Conservation (phyloP, 2,329 filamentous ascomycete species). For the Cytospora paraplurivora region DNA sequence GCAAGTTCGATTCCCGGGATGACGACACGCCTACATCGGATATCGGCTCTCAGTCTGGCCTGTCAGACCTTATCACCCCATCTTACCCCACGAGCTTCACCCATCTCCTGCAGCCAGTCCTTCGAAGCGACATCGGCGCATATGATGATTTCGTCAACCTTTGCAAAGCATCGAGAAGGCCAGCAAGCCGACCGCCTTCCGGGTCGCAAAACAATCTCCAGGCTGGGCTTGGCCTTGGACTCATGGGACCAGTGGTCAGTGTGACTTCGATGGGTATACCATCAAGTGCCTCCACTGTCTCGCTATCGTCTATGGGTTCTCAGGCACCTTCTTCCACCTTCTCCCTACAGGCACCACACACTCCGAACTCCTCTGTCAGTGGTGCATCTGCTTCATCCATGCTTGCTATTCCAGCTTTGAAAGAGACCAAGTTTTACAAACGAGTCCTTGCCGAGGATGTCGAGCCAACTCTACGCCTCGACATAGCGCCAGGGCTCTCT, state of each 20-base stretch:
- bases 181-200: conserved; percentile 69
- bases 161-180: conserved; percentile 65
- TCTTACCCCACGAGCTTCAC: conserved; percentile 72
- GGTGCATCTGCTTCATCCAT: conserved; percentile 43
- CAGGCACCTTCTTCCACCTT: conserved; percentile 52
- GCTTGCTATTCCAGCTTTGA: conserved; percentile 63
- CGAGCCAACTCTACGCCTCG: conserved; percentile 88
- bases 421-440: conserved; percentile 94
- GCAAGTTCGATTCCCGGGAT: conserved; percentile 65
- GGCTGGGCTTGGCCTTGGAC: conserved; percentile 61
- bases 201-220: conserved; percentile 70
- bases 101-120: conserved; percentile 79
- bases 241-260: conserved; percentile 43
- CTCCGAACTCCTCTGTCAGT: conserved; percentile 56
- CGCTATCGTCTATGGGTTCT: conserved; percentile 51
- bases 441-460: conserved; percentile 86
- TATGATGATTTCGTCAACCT: conserved; percentile 86
- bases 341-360: conserved; percentile 61
- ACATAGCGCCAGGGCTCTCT: conserved; percentile 85
- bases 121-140: conserved; percentile 77
- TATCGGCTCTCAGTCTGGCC: conserved; percentile 40
- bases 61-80: conserved; percentile 51
- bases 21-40: conserved; percentile 45
- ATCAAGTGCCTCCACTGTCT: conserved; percentile 63
- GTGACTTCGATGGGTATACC: conserved; percentile 37